Conservation (phyloP, 768 basidiomycete species). For the Polyporus arcularius region DNA sequence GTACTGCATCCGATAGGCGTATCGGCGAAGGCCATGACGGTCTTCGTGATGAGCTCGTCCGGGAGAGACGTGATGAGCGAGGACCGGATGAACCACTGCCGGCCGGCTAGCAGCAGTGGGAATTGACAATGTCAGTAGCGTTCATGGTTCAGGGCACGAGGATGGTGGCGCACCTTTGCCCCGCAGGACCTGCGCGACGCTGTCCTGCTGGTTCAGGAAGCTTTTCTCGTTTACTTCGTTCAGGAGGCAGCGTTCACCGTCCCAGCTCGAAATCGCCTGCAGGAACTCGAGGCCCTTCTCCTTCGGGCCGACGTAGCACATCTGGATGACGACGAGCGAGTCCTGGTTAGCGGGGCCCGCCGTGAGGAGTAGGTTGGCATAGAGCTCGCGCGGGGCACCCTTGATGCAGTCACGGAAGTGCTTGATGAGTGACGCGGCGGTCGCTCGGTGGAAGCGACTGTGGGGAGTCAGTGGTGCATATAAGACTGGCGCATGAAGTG, state of each 20-base stretch:
- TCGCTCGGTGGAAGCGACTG: slow-evolving; percentile 87
- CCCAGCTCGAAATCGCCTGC: slow-evolving; percentile 86
- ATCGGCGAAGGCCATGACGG: slow-evolving; percentile 77
- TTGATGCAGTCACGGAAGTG: slow-evolving; percentile 95
- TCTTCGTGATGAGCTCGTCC: slow-evolving; percentile 83
- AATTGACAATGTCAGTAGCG: too few species aligned
- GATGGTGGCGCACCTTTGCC: slow-evolving; percentile 60
- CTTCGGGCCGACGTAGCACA: slow-evolving; percentile 83
- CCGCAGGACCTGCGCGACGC: slow-evolving; percentile 85
- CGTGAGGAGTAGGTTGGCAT: slow-evolving; percentile 88
- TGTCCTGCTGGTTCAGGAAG: slow-evolving; percentile 88
- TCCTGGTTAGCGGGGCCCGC: slow-evolving; percentile 85
- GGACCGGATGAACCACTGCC: slow-evolving; percentile 92
- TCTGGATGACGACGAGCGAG: slow-evolving; percentile 87
- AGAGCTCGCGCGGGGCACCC: slow-evolving; percentile 81
- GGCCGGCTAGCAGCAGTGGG: slow-evolving; percentile 50
- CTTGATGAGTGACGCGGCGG: slow-evolving; percentile 83
- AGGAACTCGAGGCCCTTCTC: slow-evolving; percentile 77
- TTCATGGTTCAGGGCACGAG: too few species aligned
- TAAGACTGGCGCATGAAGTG: neutral
- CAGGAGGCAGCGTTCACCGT: slow-evolving; percentile 80
- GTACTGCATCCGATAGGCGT: slow-evolving; percentile 90
- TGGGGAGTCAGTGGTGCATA: neutral
- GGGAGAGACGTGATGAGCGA: slow-evolving; percentile 80
- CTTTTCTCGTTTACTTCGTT: slow-evolving; percentile 92